Base-by-base conservation (phyloP, 225 moss, liverwort and hornwort genomes). In the Neckera pumila region DNA sequence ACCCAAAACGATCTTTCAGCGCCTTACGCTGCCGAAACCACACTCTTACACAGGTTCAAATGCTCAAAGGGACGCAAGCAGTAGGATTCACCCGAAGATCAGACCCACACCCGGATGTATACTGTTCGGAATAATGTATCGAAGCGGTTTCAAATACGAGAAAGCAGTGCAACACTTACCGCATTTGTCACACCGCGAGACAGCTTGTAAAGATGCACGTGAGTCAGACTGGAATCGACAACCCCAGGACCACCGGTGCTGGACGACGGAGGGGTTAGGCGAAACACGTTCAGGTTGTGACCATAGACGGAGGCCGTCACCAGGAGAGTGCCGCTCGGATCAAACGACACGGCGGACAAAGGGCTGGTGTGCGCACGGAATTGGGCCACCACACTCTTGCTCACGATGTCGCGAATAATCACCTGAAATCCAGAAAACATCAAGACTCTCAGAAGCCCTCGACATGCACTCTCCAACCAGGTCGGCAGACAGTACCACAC, bases 301-400 rank as follows among this genome's bases (percentile, higher is more conserved):
- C 99, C 99, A 76, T 96, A 95, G 21, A 99, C 95, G 76, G 99
- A 97, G 20, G 99, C 97, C 47, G 97, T 97, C 84, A 99, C 99
- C 90, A 99, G 87, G 53, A 99, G 96, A 83, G 99, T 99, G 74
- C 99, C 99, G 87, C 99, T 99, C 71, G 97, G 99, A 91, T 99
- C 99, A 51, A 99, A 99, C 18, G 96, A 90, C 49, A 99, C 93
- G 26, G 97, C 97, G 17, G 97, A 99, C 87, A 99, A 92, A 25
- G 99, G 99, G 89, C 99, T 99, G 23, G 96, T 92, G 87, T 99
- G 99, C 66, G 99, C 99, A 81, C 99, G 94, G 58, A 99, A 99
- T 72, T 99, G 99, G 34, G 99, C 94, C 78, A 99, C 93, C 73
- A 97, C 92, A 27, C 88, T 86, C 90, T 96, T 99, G 91, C 97